These are phyloP conservation scores for Tetracladium maxilliforme DNA, from an alignment of 2,329 filamentous ascomycete genomes.

Conservation along the genomic window DNA sequence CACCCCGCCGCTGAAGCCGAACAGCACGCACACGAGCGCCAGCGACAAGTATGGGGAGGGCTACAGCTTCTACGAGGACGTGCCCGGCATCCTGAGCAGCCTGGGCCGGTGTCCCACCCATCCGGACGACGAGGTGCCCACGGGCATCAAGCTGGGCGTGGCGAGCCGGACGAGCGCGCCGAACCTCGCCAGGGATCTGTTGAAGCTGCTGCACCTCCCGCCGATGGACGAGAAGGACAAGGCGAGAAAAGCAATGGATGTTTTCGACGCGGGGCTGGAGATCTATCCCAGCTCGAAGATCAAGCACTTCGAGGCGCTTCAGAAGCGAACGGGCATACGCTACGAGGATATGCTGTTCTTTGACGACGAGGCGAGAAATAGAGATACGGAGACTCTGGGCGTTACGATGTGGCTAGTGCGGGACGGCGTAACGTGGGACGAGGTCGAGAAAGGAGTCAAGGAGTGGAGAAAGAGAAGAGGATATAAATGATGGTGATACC, in stretches of 20 bases:
- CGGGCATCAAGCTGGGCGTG: slow-evolving; percentile 44
- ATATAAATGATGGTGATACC: too few species aligned
- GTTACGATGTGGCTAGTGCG: slow-evolving; percentile 73
- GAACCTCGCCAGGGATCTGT: slow-evolving; percentile 64
- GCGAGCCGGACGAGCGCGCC: slow-evolving; percentile 74
- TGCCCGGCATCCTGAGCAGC: slow-evolving; percentile 51
- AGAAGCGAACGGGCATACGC: slow-evolving; percentile 52
- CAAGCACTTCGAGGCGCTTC: slow-evolving; percentile 66
- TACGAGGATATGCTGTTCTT: slow-evolving; percentile 91
- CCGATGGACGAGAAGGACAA: slow-evolving; percentile 14
- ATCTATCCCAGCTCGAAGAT: slow-evolving; percentile 71
- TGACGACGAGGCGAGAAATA: slow-evolving; percentile 79
- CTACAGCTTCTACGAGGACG: slow-evolving; percentile 57
- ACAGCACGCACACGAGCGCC: slow-evolving; percentile 23
- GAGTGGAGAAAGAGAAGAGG: slow-evolving; percentile 67
- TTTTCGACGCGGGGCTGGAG: slow-evolving; percentile 48
- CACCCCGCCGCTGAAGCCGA: slow-evolving; percentile 49
- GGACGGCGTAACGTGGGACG: slow-evolving; percentile 62
- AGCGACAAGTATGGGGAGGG: slow-evolving; percentile 46
- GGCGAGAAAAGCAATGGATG: slow-evolving; percentile 31
- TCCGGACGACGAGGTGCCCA: too few species aligned
- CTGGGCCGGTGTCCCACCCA: too few species aligned
- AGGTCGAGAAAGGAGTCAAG: slow-evolving; percentile 65
- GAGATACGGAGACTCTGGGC: slow-evolving; percentile 64
- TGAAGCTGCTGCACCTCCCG: slow-evolving; percentile 55